A percentile compares a stretch with the other conserved stretches of the same genome.
These are phyloP conservation scores for Mycena rebaudengoi DNA, from an alignment of 768 basidiomycete genomes.

Conservation along the genomic window DNA sequence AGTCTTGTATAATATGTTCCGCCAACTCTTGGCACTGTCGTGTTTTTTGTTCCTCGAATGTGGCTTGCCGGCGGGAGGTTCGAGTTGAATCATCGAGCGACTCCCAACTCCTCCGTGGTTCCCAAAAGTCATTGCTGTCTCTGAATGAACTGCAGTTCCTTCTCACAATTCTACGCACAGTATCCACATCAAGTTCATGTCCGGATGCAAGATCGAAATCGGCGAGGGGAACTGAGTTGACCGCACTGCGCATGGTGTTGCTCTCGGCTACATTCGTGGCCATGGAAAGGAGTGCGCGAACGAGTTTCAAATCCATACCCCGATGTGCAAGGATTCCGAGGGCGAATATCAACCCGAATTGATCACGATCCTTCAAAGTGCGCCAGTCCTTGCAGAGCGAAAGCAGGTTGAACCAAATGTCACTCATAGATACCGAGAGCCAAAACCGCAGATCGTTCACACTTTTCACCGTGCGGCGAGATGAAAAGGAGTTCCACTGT, in stretches of 20 bases:
- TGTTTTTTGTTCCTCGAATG: too few relatives aligned
- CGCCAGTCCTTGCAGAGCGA: not conserved
- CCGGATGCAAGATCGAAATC: not conserved
- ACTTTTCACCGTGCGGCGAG: not conserved
- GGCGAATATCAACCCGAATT: not conserved
- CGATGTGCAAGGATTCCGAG: slow-evolving; percentile 10
- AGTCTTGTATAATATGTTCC: not conserved
- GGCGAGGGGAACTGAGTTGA: not conserved
- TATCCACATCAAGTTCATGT: not conserved
- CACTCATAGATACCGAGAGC: not conserved
- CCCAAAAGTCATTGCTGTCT: too few relatives aligned
- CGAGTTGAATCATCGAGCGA: too few relatives aligned
- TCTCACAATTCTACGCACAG: not conserved
- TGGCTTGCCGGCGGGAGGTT: too few relatives aligned
- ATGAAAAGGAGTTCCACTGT: not conserved
- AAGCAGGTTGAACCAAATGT: slow-evolving; percentile 8
- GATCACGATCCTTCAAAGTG: not conserved
- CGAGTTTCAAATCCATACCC: not conserved
- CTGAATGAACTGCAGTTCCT: not conserved
- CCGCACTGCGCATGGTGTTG: not conserved
- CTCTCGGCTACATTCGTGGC: not conserved
- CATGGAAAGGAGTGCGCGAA: slow-evolving; percentile 6
- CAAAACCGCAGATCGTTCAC: not conserved
- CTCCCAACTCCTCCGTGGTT: too few relatives aligned
- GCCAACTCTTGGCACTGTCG: too few relatives aligned